Base-by-base conservation (phyloP, 371 early-diverging fungal genomes). In the Mucor saturninus region DNA sequence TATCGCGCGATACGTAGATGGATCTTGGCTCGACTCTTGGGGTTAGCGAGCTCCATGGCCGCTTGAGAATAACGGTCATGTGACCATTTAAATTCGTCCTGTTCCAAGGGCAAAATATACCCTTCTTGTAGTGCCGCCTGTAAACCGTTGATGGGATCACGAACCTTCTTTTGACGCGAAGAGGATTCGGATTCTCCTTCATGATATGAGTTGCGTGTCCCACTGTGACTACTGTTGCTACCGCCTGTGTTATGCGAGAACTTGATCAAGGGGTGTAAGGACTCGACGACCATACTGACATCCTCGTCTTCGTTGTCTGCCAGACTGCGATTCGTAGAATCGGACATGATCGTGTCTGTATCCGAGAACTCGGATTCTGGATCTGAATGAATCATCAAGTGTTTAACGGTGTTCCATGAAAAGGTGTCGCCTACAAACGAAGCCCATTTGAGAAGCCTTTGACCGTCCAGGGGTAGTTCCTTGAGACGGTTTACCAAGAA, bases 31-130 rank as follows among this genome's bases (percentile, higher is more conserved):
- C 76, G 61, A 5, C 60, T 65, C 28, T 60, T 65, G 3, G 74
- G 73, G 38, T 74, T 58, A n/a, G 69, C 81, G 1, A 80, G 54
- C 29, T 72, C 74, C 72, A 75, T 77, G 2, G 81, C 81, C n/a
- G 81, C 81, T 62, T 75, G 78, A 3, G 78, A 80, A 39, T 74
- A 77, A 11, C 78, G 70, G 56, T 80, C 81, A 54, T 80, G 81
- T 3, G 71, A 76, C 76, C 77, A 80, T 59, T 69, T 75, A 39
- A 80, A 80, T 32, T 77, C 76, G 38, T 80, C 78, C 13, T 63
- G 64, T 52, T 75, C 77, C 4, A 77, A 52, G 0, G 81, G 74
- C 30, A 80, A 30, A 43, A 80, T 77, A 21, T 75, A 75, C 1
- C 81, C 78, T 67, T 80, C 81, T 59, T 80, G 81, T 5, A 77